Conservation (phyloP, 768 basidiomycete species). For the Mycena epipterygia region DNA sequence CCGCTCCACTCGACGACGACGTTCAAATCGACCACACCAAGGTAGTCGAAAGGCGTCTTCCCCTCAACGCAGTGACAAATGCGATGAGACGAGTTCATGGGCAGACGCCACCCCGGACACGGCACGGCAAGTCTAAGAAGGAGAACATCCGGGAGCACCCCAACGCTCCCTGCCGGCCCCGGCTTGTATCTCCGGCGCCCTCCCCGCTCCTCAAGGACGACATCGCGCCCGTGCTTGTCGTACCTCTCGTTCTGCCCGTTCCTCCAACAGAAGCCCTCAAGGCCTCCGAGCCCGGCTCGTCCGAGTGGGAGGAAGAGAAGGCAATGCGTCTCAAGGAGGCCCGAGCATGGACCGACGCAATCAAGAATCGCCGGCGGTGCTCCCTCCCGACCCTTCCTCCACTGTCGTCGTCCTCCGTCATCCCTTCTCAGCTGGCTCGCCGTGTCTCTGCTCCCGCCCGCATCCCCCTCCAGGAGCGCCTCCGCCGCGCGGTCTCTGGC, state of each 20-base stretch:
- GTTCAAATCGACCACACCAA: neutral
- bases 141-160: neutral
- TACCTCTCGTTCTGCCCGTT: too few species aligned
- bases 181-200: neutral
- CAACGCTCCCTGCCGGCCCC: neutral
- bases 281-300: neutral
- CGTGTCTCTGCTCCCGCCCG: constrained; percentile 1
- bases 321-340: neutral
- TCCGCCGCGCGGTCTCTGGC: neutral
- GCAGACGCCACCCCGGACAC: neutral
- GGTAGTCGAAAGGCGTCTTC: too few species aligned
- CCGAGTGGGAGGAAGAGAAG: constrained; percentile 10
- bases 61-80: neutral
- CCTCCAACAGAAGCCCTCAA: neutral
- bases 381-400: neutral
- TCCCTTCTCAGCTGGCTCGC: neutral
- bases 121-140: neutral
- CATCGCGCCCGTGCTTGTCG: too few species aligned
- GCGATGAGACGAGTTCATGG: neutral
- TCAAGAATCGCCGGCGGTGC: neutral
- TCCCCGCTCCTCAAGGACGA: too few species aligned
- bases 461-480: constrained; percentile 10
- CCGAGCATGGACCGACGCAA: neutral
- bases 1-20: neutral
- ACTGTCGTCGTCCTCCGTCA: neutral